A percentile compares a stretch with the other conserved stretches of the same genome.
Evolutionary conservation across 352 stramenopile genomes (phyloP).

Genomic region (Hyaloperonospora arabidopsidis): DNA sequence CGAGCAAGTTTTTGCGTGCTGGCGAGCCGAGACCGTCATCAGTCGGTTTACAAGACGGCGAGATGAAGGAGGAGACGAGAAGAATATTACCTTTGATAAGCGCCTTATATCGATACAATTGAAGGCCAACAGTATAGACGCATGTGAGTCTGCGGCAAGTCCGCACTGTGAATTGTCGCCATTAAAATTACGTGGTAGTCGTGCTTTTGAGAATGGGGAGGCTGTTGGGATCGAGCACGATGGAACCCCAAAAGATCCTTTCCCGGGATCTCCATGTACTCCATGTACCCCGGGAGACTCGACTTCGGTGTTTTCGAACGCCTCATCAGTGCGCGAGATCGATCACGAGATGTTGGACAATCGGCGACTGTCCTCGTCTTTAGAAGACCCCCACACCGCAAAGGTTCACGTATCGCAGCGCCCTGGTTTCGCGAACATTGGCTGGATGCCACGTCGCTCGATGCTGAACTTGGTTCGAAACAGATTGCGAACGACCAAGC

Average conservation of each 20-base stretch:
- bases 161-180: constrained; percentile 22
- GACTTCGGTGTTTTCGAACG: constrained; percentile 8
- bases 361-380: constrained; percentile 14
- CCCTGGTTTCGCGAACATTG: constrained; percentile 13
- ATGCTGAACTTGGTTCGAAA: constrained; percentile 18
- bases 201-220: constrained; percentile 3
- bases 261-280: constrained; percentile 21
- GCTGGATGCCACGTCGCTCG: constrained; percentile 20
- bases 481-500: constrained; percentile 14
- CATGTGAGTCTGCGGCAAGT: constrained; percentile 13
- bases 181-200: constrained; percentile 15
- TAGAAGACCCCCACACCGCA: constrained; percentile 7
- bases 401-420: not conserved
- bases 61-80: constrained; percentile 8
- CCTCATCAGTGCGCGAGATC: constrained; percentile 20
- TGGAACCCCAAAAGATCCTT: constrained; percentile 26
- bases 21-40: constrained; percentile 20
- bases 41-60: constrained; percentile 26
- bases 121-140: constrained; percentile 6
- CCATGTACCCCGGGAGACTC: constrained; percentile 13
- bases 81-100: constrained; percentile 14
- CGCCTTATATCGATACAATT: not conserved
- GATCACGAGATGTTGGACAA: constrained; percentile 19
- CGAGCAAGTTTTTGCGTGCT: constrained; percentile 34
- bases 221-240: constrained; percentile 14